Base-by-base conservation (phyloP, 2,329 filamentous ascomycete species). In the Coniochaeta pulveracea region DNA sequence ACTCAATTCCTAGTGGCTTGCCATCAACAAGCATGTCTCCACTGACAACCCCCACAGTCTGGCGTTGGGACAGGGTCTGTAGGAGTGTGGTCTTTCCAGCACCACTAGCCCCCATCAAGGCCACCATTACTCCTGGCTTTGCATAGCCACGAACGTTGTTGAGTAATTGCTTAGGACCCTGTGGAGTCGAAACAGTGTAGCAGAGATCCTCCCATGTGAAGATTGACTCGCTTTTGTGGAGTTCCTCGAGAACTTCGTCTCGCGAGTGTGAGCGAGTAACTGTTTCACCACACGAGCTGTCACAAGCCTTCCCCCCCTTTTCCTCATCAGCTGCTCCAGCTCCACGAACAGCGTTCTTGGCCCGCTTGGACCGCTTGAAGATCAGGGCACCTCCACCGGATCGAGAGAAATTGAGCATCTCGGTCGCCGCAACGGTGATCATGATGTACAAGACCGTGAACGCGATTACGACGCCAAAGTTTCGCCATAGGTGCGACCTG, bases 51-150 rank as follows among this genome's bases (percentile, higher is more conserved):
- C 80, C 80, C 9, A 43, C 37, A 17, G 43, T 18, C 50, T 85
- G 78, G 3, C 84, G 72, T 47, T 88, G 81, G 0, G 82, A 76
- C 1, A 73, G 51, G 0, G 80, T 85, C 52, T 91, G 86, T 12
- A 93, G 64, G 0, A 93, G 60, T 0, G 85, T 91, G 0, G 83
- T 88, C 57, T 93, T 93, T 10, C 85, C 85, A 7, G 85, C 85
- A 24, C 22, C 22, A 9, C n/a, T 24, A 24, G 22, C n/a, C 22
- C 9, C n/a, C 9, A 9, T 24, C 9, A n/a, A 9, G n/a, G n/a
- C 22, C 9, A 24, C 22, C 9, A n/a, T 9, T n/a, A 24, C 22
- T 24, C 9, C 22, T 24, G 9, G 22, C n/a, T n/a, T 8, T 9
- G 22, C 9, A 9, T 24, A 9, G 9, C n/a, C n/a, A n/a, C n/a